These are phyloP conservation scores for Candida succiphila DNA, from an alignment of 805 yeast genomes.

Conservation along the genomic window DNA sequence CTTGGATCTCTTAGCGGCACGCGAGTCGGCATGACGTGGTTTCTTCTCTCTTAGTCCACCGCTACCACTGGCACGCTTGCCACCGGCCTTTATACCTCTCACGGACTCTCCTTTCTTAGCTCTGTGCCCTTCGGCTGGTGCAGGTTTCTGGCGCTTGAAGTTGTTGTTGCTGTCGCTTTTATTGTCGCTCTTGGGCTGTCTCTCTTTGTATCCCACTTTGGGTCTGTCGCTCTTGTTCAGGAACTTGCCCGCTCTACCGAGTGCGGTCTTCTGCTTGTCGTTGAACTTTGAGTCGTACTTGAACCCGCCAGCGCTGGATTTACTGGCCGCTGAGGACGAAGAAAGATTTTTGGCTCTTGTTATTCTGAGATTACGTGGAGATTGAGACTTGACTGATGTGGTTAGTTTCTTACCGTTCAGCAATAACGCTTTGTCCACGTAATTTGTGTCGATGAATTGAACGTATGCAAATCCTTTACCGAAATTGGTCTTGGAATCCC, in stretches of 20 bases:
- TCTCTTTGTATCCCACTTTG: constrained; percentile 44
- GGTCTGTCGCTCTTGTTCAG: constrained; percentile 76
- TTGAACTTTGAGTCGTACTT: constrained; percentile 27
- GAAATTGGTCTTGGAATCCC: constrained; percentile 88
- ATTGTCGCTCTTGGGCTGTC: no score
- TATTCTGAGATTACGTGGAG: constrained; percentile 58
- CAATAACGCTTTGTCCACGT: constrained; percentile 74
- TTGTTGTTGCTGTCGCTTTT: no score
- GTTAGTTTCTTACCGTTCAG: constrained; percentile 57
- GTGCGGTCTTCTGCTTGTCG: constrained; percentile 61
- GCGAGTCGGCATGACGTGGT: constrained; percentile 43
- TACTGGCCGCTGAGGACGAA: no score
- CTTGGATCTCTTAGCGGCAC: constrained; percentile 41
- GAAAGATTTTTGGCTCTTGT: constrained; percentile 52
- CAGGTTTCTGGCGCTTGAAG: no score
- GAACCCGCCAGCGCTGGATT: constrained; percentile 6
- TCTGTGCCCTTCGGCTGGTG: constrained; percentile 60
- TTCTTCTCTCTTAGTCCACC: constrained; percentile 34
- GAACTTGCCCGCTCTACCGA: constrained; percentile 71
- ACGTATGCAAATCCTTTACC: constrained; percentile 98
- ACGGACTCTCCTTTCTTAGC: constrained; percentile 59
- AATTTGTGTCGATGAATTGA: constrained; percentile 65
- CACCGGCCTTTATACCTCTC: constrained; percentile 51
- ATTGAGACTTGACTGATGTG: constrained; percentile 24
- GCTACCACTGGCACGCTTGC: constrained; percentile 25